These are phyloP conservation scores for Kwoniella europaea DNA, from an alignment of 768 basidiomycete genomes.

Conservation along the genomic window DNA sequence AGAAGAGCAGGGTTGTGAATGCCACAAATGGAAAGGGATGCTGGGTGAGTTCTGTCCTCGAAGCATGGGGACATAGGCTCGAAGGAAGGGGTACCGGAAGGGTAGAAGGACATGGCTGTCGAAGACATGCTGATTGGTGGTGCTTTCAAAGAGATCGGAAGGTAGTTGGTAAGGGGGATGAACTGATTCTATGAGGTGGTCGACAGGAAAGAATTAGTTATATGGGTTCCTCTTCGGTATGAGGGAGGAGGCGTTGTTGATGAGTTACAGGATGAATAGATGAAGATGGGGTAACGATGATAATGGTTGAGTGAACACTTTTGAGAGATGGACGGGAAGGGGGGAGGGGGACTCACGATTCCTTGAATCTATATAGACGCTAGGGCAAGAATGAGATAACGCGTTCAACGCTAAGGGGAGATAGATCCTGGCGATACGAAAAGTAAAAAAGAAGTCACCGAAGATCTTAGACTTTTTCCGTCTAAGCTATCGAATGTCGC, in stretches of 20 bases:
- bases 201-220: not conserved
- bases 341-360: not conserved
- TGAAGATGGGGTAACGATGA: not conserved
- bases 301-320: not conserved
- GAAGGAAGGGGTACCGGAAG: slow-evolving; percentile 48
- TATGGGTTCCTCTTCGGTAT: not conserved
- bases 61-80: slow-evolving; percentile 49
- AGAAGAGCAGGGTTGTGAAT: slow-evolving; percentile 81
- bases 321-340: not conserved
- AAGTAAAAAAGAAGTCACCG: not conserved
- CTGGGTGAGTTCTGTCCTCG: slow-evolving; percentile 56
- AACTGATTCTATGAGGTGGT: slow-evolving; percentile 7
- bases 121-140: slow-evolving; percentile 14
- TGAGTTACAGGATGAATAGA: not conserved
- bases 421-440: not conserved
- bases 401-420: too few relatives aligned
- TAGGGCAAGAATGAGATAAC: too few relatives aligned
- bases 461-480: slow-evolving; percentile 5
- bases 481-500: slow-evolving; percentile 2
- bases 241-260: not conserved
- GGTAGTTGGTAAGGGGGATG: slow-evolving; percentile 9
- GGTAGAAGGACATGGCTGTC: slow-evolving; percentile 41
- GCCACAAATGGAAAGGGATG: slow-evolving; percentile 52
- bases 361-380: slow-evolving; percentile 8
- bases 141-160: slow-evolving; percentile 12